Percentiles rank a stretch among this genome's conserved stretches.
Evolutionary conservation across 441 rosid genomes (phyloP).

Genomic region (Croton setiger): DNA sequence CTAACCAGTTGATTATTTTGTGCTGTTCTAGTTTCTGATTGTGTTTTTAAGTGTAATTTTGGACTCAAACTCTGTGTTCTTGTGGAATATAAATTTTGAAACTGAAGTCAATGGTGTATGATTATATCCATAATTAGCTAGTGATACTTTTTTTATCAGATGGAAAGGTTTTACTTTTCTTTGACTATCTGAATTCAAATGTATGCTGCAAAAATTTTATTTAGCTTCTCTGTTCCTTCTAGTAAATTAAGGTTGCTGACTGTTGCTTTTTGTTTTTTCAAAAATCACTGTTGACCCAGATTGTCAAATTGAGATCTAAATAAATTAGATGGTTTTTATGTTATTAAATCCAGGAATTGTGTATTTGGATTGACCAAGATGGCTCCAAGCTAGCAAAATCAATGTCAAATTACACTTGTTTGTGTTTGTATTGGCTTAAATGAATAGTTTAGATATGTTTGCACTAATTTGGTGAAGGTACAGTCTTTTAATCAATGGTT

Average conservation of each 20-base stretch:
- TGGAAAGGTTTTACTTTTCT: neutral
- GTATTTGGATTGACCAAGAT: neutral
- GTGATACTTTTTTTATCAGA: neutral
- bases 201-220: neutral
- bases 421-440: neutral
- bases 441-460: neutral
- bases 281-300: neutral
- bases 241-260: neutral
- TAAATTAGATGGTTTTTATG: neutral
- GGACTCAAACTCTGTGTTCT: neutral
- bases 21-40: neutral
- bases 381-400: neutral
- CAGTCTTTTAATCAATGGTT: neutral
- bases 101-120: constrained; percentile 3
- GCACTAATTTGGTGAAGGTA: neutral
- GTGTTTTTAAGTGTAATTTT: neutral
- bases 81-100: neutral
- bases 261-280: neutral
- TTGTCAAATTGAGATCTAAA: constrained; percentile 4
- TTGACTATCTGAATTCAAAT: neutral
- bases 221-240: neutral
- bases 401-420: neutral
- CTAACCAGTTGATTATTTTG: neutral
- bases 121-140: neutral
- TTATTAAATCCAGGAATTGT: neutral